These are phyloP conservation scores for Ascochyta lentis DNA, from an alignment of 2,329 filamentous ascomycete genomes.

Conservation along the genomic window DNA sequence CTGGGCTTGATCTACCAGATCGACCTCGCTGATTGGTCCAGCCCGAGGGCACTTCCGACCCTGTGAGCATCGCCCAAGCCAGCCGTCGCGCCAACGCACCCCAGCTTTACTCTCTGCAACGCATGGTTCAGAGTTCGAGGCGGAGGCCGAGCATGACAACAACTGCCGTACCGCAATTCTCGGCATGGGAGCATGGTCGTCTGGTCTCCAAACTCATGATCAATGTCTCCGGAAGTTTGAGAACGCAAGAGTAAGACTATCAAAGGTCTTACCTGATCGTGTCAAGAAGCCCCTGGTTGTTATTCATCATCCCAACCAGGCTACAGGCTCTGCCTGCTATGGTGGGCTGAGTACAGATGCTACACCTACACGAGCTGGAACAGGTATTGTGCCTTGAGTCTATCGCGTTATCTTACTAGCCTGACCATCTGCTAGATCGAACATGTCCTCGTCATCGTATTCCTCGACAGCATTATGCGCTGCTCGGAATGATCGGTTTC, in stretches of 20 bases:
- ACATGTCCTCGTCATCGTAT: neutral
- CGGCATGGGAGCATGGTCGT: slow-evolving; percentile 30
- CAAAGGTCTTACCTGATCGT: slow-evolving; percentile 6
- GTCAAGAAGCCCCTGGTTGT: slow-evolving; percentile 29
- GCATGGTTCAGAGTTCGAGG: slow-evolving; percentile 35
- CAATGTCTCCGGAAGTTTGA: slow-evolving; percentile 20
- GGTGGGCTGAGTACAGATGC: slow-evolving; percentile 8
- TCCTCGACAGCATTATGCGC: slow-evolving; percentile 17
- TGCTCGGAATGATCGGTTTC: slow-evolving; percentile 18
- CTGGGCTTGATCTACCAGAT: neutral
- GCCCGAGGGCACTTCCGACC: neutral
- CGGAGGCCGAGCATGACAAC: slow-evolving; percentile 23
- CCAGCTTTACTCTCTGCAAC: slow-evolving; percentile 30
- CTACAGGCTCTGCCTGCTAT: slow-evolving; percentile 17
- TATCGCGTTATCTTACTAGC: slow-evolving; percentile 8
- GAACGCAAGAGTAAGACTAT: slow-evolving; percentile 21
- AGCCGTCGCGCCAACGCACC: neutral
- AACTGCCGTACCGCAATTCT: slow-evolving; percentile 15
- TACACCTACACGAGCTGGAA: neutral
- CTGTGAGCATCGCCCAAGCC: neutral
- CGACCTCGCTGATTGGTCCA: neutral
- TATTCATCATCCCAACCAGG: slow-evolving; percentile 10
- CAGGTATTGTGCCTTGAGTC: neutral
- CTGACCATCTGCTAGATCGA: neutral
- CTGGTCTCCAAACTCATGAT: slow-evolving; percentile 3